Conservation (phyloP, 345 rosid genomes). For the Diplotaxis tenuifolia region DNA sequence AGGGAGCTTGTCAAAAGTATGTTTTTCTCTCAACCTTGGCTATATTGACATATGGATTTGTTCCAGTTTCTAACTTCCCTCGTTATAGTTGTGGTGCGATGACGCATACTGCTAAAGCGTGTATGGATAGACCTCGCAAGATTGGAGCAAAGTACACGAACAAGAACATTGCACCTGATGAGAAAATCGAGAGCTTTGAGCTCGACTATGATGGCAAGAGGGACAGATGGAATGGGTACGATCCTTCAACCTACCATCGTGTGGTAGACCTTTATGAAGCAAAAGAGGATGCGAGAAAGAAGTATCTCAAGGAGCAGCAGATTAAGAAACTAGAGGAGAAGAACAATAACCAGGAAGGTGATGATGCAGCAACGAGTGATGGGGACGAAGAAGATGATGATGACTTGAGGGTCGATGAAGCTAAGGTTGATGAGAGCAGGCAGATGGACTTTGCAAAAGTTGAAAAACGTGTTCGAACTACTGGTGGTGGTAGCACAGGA, state of each 20-base stretch:
- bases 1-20: constrained; percentile 77
- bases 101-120: constrained; percentile 68
- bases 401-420: constrained; percentile 81
- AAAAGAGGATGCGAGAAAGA: constrained; percentile 73
- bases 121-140: constrained; percentile 83
- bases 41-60: neutral
- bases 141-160: constrained; percentile 75
- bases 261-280: constrained; percentile 81
- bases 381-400: constrained; percentile 83
- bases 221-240: constrained; percentile 90
- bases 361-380: constrained; percentile 49
- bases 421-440: constrained; percentile 83
- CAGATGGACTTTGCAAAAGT: constrained; percentile 98
- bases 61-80: neutral
- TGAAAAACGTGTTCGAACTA: constrained; percentile 94
- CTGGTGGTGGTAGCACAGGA: constrained; percentile 99
- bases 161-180: constrained; percentile 82
- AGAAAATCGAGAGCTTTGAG: constrained; percentile 74
- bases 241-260: constrained; percentile 60
- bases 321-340: constrained; percentile 81
- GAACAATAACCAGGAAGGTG: constrained; percentile 49
- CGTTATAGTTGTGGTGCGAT: constrained; percentile 75
- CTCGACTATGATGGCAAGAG: constrained; percentile 89
- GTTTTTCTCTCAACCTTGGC: constrained; percentile 11
- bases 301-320: constrained; percentile 69